A percentile compares a stretch with the other conserved stretches of the same genome.
Evolutionary conservation across 2,329 filamentous ascomycete species (phyloP).

Genomic region (Phyllachora maydis): DNA sequence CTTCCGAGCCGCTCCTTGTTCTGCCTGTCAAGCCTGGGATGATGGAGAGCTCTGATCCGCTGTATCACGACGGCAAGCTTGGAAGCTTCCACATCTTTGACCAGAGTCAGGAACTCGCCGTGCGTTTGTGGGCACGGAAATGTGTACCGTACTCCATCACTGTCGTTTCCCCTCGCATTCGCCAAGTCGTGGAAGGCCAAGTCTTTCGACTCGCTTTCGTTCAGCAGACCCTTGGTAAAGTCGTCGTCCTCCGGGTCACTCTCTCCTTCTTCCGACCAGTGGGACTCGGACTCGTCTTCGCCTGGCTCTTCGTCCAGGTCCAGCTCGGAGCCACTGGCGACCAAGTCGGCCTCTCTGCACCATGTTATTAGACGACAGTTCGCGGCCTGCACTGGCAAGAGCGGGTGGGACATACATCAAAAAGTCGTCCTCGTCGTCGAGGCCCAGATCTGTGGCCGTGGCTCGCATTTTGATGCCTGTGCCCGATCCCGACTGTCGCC

Average conservation of each 20-base stretch:
- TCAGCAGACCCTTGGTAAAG: constrained; percentile 49
- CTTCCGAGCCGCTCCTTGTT: constrained; percentile 68
- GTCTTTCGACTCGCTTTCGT: constrained; percentile 32
- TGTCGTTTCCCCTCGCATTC: constrained; percentile 22
- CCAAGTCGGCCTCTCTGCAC: constrained; percentile 71
- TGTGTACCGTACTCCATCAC: constrained; percentile 53
- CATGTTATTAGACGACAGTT: too few relatives aligned
- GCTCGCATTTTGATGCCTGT: constrained; percentile 33
- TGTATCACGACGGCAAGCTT: constrained; percentile 66
- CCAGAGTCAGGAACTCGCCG: constrained; percentile 48
- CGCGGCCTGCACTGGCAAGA: too few relatives aligned
- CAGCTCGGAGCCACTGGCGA: constrained; percentile 57
- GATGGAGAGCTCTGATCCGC: constrained; percentile 77
- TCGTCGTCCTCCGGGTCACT: constrained; percentile 50
- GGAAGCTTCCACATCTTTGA: constrained; percentile 36
- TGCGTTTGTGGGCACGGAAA: constrained; percentile 71
- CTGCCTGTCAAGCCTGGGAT: constrained; percentile 63
- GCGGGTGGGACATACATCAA: too few relatives aligned
- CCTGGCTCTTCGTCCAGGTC: constrained; percentile 28
- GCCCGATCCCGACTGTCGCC: constrained; percentile 41
- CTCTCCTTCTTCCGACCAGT: constrained; percentile 16
- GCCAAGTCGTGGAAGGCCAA: constrained; percentile 24
- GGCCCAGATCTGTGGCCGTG: constrained; percentile 42
- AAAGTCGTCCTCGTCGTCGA: constrained; percentile 92
- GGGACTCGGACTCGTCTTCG: constrained; percentile 13